Evolutionary conservation across 352 stramenopile genomes (phyloP).

Genomic region (Phytophthora tubulina): DNA sequence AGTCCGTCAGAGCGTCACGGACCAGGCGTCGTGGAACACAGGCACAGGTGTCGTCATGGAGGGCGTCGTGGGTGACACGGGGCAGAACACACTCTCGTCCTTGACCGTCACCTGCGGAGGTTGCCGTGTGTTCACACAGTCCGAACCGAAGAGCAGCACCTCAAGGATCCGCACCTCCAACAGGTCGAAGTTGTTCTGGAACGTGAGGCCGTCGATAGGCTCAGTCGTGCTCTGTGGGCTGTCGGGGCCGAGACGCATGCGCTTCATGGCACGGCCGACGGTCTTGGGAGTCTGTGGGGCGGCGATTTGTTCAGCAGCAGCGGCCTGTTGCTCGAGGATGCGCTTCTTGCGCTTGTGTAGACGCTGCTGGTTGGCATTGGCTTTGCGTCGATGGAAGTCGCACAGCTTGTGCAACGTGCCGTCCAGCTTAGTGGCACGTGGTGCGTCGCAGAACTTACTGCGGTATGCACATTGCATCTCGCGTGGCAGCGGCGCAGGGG

Average conservation of each 20-base stretch:
- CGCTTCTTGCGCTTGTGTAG: slow-evolving; percentile 53
- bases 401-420: slow-evolving; percentile 61
- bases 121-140: slow-evolving; percentile 11
- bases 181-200: slow-evolving; percentile 41
- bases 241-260: slow-evolving; percentile 14
- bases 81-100: slow-evolving; percentile 1
- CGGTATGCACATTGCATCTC: slow-evolving; percentile 58
- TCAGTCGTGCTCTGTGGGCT: slow-evolving; percentile 35
- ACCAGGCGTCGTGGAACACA: slow-evolving; percentile 36
- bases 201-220: slow-evolving; percentile 28
- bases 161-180: slow-evolving; percentile 52
- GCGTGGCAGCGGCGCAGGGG: slow-evolving; percentile 23
- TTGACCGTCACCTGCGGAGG: slow-evolving; percentile 11
- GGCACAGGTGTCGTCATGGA: slow-evolving; percentile 15
- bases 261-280: slow-evolving; percentile 18
- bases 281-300: slow-evolving; percentile 20
- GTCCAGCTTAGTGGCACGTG: slow-evolving; percentile 56
- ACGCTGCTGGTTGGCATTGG: slow-evolving; percentile 62
- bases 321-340: slow-evolving; percentile 37
- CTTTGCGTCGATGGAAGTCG: slow-evolving; percentile 61
- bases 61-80: slow-evolving; percentile 23
- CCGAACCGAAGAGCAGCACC: slow-evolving; percentile 47
- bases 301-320: neutral
- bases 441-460: slow-evolving; percentile 57
- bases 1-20: slow-evolving; percentile 35